phyloP scores from a whole-genome alignment of 1,284 basidiomycete genomes.

The Papiliotrema terrestris region DNA sequence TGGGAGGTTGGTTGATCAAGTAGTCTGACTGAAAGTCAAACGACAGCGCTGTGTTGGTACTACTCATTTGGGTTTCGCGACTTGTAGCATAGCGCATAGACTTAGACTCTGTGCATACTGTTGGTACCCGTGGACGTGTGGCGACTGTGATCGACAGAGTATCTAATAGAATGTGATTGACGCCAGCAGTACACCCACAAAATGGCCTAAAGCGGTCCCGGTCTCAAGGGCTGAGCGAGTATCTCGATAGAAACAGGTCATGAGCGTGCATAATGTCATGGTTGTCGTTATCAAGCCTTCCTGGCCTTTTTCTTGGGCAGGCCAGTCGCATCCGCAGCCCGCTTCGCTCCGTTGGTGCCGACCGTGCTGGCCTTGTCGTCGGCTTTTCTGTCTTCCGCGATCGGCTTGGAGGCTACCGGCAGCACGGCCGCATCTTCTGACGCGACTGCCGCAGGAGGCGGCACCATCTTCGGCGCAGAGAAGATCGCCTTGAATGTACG shows the following conservation, averaged over 20 bases:
- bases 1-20: slow-evolving; percentile 68
- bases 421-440: neutral
- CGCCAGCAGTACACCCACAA: too few relatives aligned
- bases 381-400: too few relatives aligned
- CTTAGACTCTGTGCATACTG: slow-evolving; percentile 1
- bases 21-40: slow-evolving; percentile 1
- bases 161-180: too few relatives aligned
- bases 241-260: too few relatives aligned
- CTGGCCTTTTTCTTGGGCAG: neutral
- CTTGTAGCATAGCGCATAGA: slow-evolving; percentile 5
- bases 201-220: too few relatives aligned
- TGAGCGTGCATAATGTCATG: too few relatives aligned
- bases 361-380: neutral
- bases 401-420: too few relatives aligned
- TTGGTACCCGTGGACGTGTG: neutral
- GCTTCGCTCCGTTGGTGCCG: neutral
- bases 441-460: slow-evolving; percentile 7
- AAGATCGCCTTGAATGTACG: slow-evolving; percentile 45
- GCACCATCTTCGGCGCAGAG: slow-evolving; percentile 35
- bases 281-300: too few relatives aligned
- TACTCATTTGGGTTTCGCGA: neutral
- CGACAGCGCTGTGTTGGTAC: neutral
- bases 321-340: neutral
- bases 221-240: too few relatives aligned
- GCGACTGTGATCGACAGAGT: neutral